Conservation (phyloP, 2,329 filamentous ascomycete species). For the Helotiales sp. region DNA sequence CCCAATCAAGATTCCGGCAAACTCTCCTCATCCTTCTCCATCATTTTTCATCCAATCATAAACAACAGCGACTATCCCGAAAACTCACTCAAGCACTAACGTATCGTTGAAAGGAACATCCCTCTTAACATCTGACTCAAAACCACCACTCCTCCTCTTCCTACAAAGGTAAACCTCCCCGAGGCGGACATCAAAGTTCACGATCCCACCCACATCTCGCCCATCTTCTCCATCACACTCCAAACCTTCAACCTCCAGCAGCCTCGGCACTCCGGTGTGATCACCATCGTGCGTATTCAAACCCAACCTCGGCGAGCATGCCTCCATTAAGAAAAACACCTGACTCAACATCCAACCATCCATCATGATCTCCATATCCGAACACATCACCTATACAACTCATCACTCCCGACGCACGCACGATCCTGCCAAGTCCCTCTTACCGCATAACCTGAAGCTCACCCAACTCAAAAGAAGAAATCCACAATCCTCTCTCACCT, state of each 20-base stretch:
- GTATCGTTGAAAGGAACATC: background rate
- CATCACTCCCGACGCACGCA: background rate
- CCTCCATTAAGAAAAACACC: background rate
- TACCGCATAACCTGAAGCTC: constrained; percentile 1
- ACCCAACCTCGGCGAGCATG: background rate
- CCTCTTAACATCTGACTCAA: background rate
- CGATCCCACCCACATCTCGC: background rate
- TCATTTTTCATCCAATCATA: background rate
- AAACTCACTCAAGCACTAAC: background rate
- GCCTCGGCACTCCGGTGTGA: background rate
- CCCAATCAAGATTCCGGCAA: background rate
- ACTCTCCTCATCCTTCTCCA: background rate
- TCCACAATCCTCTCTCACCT: background rate
- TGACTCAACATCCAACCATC: background rate
- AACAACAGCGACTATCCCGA: background rate
- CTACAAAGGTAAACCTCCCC: too few relatives aligned
- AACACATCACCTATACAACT: background rate
- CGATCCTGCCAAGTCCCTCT: background rate
- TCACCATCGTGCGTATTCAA: background rate
- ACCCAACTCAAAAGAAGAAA: background rate
- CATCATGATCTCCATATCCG: background rate
- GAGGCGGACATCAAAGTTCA: background rate
- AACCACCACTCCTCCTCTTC: background rate
- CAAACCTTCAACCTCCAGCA: too few relatives aligned
- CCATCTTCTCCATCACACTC: too few relatives aligned